These are phyloP conservation scores for Ceraceosorus guamensis DNA, from an alignment of 1,284 basidiomycete genomes.

Conservation along the genomic window DNA sequence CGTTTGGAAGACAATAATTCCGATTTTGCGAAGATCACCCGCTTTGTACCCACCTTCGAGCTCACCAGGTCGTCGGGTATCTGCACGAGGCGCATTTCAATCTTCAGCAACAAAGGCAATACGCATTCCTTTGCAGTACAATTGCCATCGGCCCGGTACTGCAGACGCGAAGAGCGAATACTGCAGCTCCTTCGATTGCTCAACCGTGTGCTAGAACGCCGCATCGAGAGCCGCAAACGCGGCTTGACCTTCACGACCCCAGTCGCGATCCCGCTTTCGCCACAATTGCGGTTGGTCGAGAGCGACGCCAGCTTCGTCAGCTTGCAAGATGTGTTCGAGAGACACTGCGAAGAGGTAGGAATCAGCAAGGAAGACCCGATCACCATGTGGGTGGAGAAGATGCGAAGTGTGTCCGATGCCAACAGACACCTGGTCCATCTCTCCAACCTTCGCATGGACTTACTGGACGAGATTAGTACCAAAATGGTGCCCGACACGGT, in stretches of 20 bases:
- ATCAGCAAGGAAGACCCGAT: conserved; percentile 78
- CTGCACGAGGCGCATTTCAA: conserved; percentile 81
- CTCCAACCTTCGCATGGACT: conserved; percentile 71
- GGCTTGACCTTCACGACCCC: conserved; percentile 89
- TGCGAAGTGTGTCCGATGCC: conserved; percentile 21
- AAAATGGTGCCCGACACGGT: conserved; percentile 90
- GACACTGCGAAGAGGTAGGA: conserved; percentile 69
- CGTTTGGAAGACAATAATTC: conserved; percentile 75
- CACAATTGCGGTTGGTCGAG: conserved; percentile 76
- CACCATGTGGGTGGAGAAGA: conserved; percentile 47
- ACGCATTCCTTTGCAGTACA: conserved; percentile 85
- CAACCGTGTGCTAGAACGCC: conserved; percentile 58
- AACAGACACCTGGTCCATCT: conserved; percentile 54
- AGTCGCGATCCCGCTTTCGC: conserved; percentile 74
- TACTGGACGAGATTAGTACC: conserved; percentile 77
- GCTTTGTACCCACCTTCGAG: conserved; percentile 86
- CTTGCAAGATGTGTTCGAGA: conserved; percentile 88
- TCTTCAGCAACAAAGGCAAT: conserved; percentile 87
- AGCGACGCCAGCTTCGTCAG: conserved; percentile 85
- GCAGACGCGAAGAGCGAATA: conserved; percentile 84
- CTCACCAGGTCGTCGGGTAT: conserved; percentile 73
- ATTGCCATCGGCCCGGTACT: conserved; percentile 75
- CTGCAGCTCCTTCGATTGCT: conserved; percentile 87
- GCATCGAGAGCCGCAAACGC: conserved; percentile 88
- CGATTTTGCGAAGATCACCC: conserved; percentile 82